Base-by-base conservation (phyloP, 345 rosid species). In the Diplotaxis tenuifolia region DNA sequence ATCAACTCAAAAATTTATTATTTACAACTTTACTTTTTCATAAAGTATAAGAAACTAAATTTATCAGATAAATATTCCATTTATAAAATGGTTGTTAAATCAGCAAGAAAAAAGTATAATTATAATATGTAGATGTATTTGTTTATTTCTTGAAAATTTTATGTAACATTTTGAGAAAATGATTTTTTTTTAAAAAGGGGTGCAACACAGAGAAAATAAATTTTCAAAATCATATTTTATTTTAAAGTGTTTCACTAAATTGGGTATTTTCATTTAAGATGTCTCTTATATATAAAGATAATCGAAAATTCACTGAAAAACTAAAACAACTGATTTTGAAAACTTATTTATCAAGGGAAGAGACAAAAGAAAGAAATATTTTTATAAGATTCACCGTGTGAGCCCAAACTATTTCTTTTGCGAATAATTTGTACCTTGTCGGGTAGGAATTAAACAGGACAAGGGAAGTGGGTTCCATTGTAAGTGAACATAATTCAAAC, bases 371-470 rank as follows among this genome's bases (percentile, higher is more conserved):
- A 32, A 0, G 25, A 34, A 60, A 32, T 6, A 3, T 9, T 15
- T 21, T 54, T 50, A 60, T 32, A 52, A 52, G 25, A 22, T 21
- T 54, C 60, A 60, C 50, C 60, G 34, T 61, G 60, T 71, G 67
- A 57, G 54, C 45, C 47, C 1, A 6, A 29, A 47, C 12, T 15
- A 5, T 9, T 47, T 47, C 63, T 49, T 71, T 14, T 31, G 27
- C 27, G 4, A 68, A 40, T 71, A 27, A 20, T 45, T 61, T 49
- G 74, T 71, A 61, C 34, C 34, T 47, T 71, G 67, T 71, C 75
- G 52, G 59, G 60, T 0, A 49, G 22, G 60, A 71, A 31, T 47
- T 20, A 15, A 15, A 21, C 15, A 50, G 20, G 61, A 62, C 53
- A 62, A 50, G 53, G n/a, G 6, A 61, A 49, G 67, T 71, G 75